Base-by-base conservation (phyloP, 345 rosid species). In the Turritis glabra region DNA sequence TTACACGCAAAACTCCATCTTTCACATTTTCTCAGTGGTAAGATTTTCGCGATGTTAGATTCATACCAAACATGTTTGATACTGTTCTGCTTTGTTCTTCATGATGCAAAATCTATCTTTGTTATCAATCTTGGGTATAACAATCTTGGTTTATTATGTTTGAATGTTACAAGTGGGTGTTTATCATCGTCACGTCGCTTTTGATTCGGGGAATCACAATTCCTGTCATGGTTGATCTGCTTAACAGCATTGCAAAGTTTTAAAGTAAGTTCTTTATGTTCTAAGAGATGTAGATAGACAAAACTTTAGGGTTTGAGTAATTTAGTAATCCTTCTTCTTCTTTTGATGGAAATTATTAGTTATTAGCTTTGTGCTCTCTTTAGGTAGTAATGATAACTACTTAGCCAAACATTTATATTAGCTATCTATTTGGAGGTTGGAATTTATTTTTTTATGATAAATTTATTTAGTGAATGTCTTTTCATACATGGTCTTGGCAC, bases 1-100 rank as follows among this genome's bases (percentile, higher is more conserved):
- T 18, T 22, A 58, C 26, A 23, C 43, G 8, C 27, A 4, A 23
- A 70, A 11, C 14, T 19, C 64, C 54, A 13, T 8, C 76, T 40
- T 52, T 72, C 62, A 51, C 76, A 1, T 72, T 72, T 62, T 52
- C 69, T 72, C 76, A 72, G 4, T 72, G 76, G 76, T 72, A 58
- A 44, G n/a, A 3, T 40, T 67, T 53, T n/a, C n/a, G n/a, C n/a
- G n/a, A n/a, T n/a, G n/a, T n/a, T n/a, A n/a, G n/a, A n/a, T n/a
- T n/a, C n/a, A n/a, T n/a, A n/a, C n/a, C n/a, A n/a, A n/a, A 38
- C 43, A 38, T 38, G 2, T 40, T 38, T 38, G 2, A 37, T 37
- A 11, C 44, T 37, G 38, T 33, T 32, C 37, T 32, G 40, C 14
- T 10, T 35, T 32, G 37, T n/a, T n/a, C n/a, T n/a, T n/a, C n/a